Base-by-base conservation (phyloP, 2,329 filamentous ascomycete genomes). In the Cladorrhinum sp. region DNA sequence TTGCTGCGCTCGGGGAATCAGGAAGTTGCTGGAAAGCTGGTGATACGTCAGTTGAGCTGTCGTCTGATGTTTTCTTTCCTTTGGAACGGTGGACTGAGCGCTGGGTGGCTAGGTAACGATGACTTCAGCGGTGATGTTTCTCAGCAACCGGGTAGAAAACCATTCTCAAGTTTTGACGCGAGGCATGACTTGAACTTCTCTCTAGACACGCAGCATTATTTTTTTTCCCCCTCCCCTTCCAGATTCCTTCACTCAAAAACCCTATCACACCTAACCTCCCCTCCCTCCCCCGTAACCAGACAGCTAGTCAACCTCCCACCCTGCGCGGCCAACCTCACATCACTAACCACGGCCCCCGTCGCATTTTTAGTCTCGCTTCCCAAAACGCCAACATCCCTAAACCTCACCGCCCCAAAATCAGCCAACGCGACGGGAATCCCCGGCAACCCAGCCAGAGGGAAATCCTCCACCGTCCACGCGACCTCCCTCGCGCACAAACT, bases 241-340 rank as follows among this genome's bases (percentile, higher is more conserved):
- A 4, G 26, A 21, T 46, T 59, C 8, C 8, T 36, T 36, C 33
- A 36, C 3, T 50, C 64, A 51, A 66, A 51, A 28, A 64, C 59
- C 58, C 63, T 58, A 42, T 55, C 48, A 57, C 64, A 64, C 55
- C 39, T 61, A 6, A 62, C 55, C 48, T 51, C 39, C 26, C 26
- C 58, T 57, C 12, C 52, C 56, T 6, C 57, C 64, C 7, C 26
- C 62, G 6, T 55, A 26, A 65, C 51, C 56, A 60, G 59, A 49
- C 66, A 68, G 21, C 46, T 57, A n/a, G 65, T 67, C 55, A 68
- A 23, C 56, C 59, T 50, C 1, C 67, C 67, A 1, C 67, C 67
- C 63, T 68, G 67, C 33, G 39, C 55, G 30, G 55, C 46, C 21
- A 64, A 42, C 23, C 58, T 51, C 12, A 65, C 55, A 60, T 66